Evolutionary conservation across 495 filamentous ascomycete genomes (phyloP), one percentile per base, ranked within the genome.

Genomic region (Cetradonia linearis): DNA sequence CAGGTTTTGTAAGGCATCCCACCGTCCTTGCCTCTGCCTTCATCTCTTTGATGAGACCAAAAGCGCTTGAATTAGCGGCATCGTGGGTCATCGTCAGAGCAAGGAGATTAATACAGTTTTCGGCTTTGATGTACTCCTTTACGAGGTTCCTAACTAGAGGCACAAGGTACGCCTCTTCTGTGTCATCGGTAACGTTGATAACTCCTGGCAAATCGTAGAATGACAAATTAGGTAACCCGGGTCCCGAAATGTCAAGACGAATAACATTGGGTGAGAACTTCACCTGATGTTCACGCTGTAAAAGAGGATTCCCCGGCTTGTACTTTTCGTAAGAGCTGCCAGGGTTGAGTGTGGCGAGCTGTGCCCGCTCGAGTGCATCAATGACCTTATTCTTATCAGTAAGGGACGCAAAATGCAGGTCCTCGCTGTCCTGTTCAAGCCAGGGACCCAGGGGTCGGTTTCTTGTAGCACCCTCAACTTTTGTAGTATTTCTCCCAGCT

Each of bases 191-290:
- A 0, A 82, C 83, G 55, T 82, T 81, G 62, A 94, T 89, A 5
- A 92, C 81, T 0, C 89, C 89, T 0, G 89, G 89, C 0, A 94
- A 71, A 64, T 95, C 89, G 62, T 86, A 91, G 61, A 95, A 90
- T 0, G 84, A 86, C 0, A 94, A 69, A 40, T 84, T 82, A 0
- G 86, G 83, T 0, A 91, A 78, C 0, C 76, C 75, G 0, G 86
- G 85, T 0, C 81, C 86, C 0, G 81, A 82, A 14, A 95, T 88
- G 42, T 89, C 83, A 0, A 95, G 64, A 0, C 81, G 78, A 0
- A 95, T 80, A 1, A 89, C 77, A 55, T 95, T 95, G 0, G 89
- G 89, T 0, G 83, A 87, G 62, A 93, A 93, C 9, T 86, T 80
- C 0, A 83, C 83, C 18, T 83, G 70, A 2, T 63, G 64, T 0